A percentile compares a stretch with the other conserved stretches of the same genome.
Conservation (phyloP, 1,139 yeast species). For the Kluyveromyces sp. region DNA sequence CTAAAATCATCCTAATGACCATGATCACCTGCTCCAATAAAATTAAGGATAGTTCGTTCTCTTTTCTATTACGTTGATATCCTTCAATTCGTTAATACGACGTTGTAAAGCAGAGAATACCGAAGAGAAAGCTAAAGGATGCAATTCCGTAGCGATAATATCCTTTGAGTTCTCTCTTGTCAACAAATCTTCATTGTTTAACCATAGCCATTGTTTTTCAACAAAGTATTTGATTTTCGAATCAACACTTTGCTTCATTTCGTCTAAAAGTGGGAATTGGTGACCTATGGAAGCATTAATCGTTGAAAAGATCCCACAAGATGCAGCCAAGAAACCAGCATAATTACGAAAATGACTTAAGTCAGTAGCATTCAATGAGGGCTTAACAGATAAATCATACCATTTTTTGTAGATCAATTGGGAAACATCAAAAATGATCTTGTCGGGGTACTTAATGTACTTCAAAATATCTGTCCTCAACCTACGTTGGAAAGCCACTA, state of each 20-base stretch:
- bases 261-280: conserved; percentile 23
- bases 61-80: conserved; percentile 22
- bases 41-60: conserved; percentile 23
- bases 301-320: conserved; percentile 46
- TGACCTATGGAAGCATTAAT: conserved; percentile 30
- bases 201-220: conserved; percentile 34
- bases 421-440: conserved; percentile 58
- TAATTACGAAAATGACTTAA: conserved; percentile 45
- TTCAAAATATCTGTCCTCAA: conserved; percentile 48
- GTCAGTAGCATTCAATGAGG: conserved; percentile 24
- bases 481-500: conserved; percentile 68
- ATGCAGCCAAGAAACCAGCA: conserved; percentile 54
- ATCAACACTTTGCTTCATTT: conserved; percentile 32
- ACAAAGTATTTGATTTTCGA: conserved; percentile 47
- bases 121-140: conserved; percentile 36
- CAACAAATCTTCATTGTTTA: conserved; percentile 44
- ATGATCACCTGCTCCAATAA: conserved; percentile 37
- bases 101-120: conserved; percentile 28
- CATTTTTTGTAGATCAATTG: conserved; percentile 50
- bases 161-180: conserved; percentile 45
- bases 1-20: conserved; percentile 36
- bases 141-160: conserved; percentile 38
- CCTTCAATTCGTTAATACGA: conserved; percentile 18
- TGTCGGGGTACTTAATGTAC: conserved; percentile 48
- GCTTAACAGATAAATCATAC: conserved; percentile 31